Base-by-base conservation (phyloP, 768 basidiomycete species). In the Dioszegia aurantiaca region DNA sequence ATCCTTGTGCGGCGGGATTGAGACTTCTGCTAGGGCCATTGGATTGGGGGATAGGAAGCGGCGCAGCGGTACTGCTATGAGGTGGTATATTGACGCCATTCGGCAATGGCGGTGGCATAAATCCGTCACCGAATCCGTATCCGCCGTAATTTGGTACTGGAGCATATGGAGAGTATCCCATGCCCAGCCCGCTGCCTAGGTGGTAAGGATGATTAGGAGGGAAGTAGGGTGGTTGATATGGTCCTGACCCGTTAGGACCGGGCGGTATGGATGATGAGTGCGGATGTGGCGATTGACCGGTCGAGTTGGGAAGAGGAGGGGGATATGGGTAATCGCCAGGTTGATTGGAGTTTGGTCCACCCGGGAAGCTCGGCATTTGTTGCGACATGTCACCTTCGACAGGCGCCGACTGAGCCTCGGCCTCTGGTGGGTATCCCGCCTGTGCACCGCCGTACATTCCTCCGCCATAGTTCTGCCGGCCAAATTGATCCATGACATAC, bases 1-100 rank as follows among this genome's bases (percentile, higher is more conserved):
- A 72, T 1, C 68, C 70, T 23, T 65, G 61, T 2, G 70, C 70
- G 4, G 70, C 61, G 17, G 70, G 70, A 51, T 72, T 72, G 2
- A 72, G 56, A 21, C 56, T 30, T 46, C 66, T 68, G 17, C 21
- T 45, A 3, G 51, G 51, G 2, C 36, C 51, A 37, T 40, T 53
- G 11, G 37, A 23, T n/a, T 40, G 36, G 5, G 46, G 46, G 12
- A 26, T 17, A 28, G 40, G 40, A n/a, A 41, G n/a, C 9, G 43
- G 43, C 4, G 19, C 46, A 26, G 26, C 12, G n/a, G 16, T 26
- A 31, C 24, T 47, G 26, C n/a, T 31, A 4, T 23, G 19, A 28
- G 46, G 46, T 5, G 46, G 46, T 4, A 47, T 28, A 47, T 4
- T 26, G 28, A 26, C 44, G 44, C 44, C 48, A 39, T 36, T 26